Conservation (phyloP, 352 stramenopile genomes). For the Porosira glacialis region DNA sequence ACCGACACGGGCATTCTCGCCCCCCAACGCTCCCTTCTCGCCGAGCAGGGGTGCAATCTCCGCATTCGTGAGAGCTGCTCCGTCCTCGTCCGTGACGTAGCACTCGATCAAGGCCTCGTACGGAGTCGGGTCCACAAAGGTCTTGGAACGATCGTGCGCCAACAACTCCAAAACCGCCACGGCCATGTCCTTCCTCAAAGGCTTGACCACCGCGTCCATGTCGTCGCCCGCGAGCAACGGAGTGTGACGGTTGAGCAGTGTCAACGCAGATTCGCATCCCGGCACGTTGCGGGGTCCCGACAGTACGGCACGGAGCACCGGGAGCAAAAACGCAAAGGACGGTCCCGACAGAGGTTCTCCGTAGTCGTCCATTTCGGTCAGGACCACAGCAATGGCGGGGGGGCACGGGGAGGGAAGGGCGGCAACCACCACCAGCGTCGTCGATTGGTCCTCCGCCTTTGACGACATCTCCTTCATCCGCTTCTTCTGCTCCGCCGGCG, state of each 20-base stretch:
- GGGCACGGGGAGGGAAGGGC: conserved; percentile 70
- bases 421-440: no score
- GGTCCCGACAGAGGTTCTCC: conserved; percentile 66
- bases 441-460: no score
- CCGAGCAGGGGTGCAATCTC: conserved; percentile 75
- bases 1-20: conserved; percentile 64
- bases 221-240: conserved; percentile 58
- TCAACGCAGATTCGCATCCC: conserved; percentile 71
- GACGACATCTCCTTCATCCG: no score
- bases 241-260: conserved; percentile 70
- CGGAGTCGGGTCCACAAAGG: conserved; percentile 73
- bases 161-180: conserved; percentile 73
- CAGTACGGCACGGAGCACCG: conserved; percentile 66
- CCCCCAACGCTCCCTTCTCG: conserved; percentile 72
- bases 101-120: conserved; percentile 71
- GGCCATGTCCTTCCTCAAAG: conserved; percentile 69
- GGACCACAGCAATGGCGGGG: conserved; percentile 57
- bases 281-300: conserved; percentile 69
- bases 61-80: conserved; percentile 44
- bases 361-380: conserved; percentile 80
- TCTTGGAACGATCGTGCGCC: conserved; percentile 73
- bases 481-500: conserved; percentile 20
- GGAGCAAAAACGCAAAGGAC: conserved; percentile 80
- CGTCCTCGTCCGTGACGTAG: conserved; percentile 55
- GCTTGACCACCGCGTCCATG: conserved; percentile 41